phyloP scores from a whole-genome alignment of 208 protist genomes.

The Leishmania tarentolae region DNA sequence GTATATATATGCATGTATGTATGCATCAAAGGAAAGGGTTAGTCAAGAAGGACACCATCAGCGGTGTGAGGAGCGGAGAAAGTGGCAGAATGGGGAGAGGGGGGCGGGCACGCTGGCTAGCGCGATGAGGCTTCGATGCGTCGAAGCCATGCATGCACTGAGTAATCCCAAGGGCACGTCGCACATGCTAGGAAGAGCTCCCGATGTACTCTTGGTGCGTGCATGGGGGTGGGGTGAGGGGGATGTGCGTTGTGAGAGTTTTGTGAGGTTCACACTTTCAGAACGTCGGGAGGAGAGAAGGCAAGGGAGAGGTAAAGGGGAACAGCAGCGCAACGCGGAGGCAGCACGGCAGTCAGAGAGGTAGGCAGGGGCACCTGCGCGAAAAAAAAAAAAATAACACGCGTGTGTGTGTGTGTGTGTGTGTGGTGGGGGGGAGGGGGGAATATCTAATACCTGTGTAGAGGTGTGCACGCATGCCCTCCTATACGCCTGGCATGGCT shows the following conservation, averaged over 20 bases:
- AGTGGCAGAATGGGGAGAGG: background rate
- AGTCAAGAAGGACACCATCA: background rate
- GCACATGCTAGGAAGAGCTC: background rate
- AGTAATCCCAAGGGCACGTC: background rate
- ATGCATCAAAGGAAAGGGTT: background rate
- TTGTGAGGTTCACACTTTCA: background rate
- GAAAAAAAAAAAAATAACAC: too few relatives aligned
- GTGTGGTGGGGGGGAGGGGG: too few relatives aligned
- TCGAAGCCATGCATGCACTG: background rate
- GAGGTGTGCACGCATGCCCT: background rate
- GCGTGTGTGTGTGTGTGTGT: background rate
- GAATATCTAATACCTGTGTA: too few relatives aligned
- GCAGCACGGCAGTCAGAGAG: too few relatives aligned
- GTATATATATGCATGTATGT: background rate
- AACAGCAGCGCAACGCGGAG: too few relatives aligned
- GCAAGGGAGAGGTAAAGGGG: background rate
- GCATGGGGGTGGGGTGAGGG: too few relatives aligned
- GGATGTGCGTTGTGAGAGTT: background rate
- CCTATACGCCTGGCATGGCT: background rate
- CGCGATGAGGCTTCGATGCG: background rate
- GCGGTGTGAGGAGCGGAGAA: background rate
- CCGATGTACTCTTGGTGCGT: background rate
- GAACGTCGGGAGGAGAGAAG: background rate
- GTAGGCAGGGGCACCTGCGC: too few relatives aligned
- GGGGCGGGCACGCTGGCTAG: background rate